Evolutionary conservation across 176 grass and related monocot genomes (phyloP), one percentile per base, ranked within the genome.

Genomic region (Tuctoria greenei): DNA sequence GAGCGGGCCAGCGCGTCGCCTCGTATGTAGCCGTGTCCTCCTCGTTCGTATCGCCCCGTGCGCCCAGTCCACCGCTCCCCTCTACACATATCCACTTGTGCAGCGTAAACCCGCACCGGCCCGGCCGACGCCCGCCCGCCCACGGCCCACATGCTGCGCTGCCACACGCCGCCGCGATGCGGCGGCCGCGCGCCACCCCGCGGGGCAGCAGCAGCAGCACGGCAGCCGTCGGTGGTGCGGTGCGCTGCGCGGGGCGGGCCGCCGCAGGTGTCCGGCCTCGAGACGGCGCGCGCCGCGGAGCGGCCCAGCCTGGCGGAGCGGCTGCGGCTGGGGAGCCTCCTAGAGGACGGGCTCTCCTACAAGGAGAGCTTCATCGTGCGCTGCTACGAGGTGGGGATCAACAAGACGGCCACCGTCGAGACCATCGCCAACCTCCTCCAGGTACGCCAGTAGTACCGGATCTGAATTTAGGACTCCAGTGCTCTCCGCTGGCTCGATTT

Each of bases 391-490:
- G 94, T 97, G 40, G 94, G 94, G 21, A 91, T 97, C 78, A 91
- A 97, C 57, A 97, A 93, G 86, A 97, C 94, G 40, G 94, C 88
- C 81, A 97, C 94, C 69, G 86, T 97, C 49, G 94, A 93, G 86
- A 93, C 91, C 55, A 93, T 97, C 79, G 94, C 94, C 28, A 97
- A 91, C 75, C 89, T 97, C 61, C 86, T 97, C 37, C 94, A 93
- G 84, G 93, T 97, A 62, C n/a, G 59, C 77, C 56, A 4, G 0
- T 28, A 49, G 0, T 28, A 49, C 4, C 4, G 42, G 6, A 17
- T 34, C 58, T 20, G 45, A 16, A 16, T 47, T 56, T 21, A 70
- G 25, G 77, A 77, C 77, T 58, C 35, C 58, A n/a, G n/a, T 23
- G 59, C 66, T 72, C 21, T 26, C 69, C 15, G 47, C 35, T 16